Conservation (phyloP, 148 eudicot genomes). For the Dianthus caryophyllus region DNA sequence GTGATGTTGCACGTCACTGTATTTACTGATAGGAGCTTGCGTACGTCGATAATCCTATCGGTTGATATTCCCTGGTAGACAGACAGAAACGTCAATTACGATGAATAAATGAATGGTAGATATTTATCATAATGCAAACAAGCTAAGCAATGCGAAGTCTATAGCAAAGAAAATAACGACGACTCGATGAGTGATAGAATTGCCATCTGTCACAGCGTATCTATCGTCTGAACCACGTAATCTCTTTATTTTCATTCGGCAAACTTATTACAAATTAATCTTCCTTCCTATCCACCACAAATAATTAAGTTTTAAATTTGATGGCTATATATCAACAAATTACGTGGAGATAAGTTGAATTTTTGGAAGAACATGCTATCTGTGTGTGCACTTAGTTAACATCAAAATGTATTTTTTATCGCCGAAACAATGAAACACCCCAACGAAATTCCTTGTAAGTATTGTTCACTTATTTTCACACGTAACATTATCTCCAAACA, state of each 20-base stretch:
- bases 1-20: slow-evolving; percentile 68
- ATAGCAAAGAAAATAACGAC: slow-evolving; percentile 10
- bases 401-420: neutral
- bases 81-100: neutral
- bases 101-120: neutral
- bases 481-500: too few species aligned
- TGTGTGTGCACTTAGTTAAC: neutral
- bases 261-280: neutral
- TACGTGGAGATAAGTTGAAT: slow-evolving; percentile 1
- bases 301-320: neutral
- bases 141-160: slow-evolving; percentile 11
- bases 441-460: neutral
- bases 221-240: slow-evolving; percentile 16
- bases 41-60: slow-evolving; percentile 79
- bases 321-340: neutral
- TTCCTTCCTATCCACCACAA: neutral
- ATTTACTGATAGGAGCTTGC: slow-evolving; percentile 69
- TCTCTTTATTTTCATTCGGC: neutral
- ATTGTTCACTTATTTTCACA: too few species aligned
- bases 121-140: neutral
- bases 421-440: neutral
- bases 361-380: neutral
- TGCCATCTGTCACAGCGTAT: neutral
- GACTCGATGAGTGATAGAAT: slow-evolving; percentile 11
- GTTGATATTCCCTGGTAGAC: slow-evolving; percentile 86